Percentiles rank a stretch among this genome's conserved stretches.
Conservation (phyloP, 2,329 filamentous ascomycete species). For the Fusarium tjaetaba region DNA sequence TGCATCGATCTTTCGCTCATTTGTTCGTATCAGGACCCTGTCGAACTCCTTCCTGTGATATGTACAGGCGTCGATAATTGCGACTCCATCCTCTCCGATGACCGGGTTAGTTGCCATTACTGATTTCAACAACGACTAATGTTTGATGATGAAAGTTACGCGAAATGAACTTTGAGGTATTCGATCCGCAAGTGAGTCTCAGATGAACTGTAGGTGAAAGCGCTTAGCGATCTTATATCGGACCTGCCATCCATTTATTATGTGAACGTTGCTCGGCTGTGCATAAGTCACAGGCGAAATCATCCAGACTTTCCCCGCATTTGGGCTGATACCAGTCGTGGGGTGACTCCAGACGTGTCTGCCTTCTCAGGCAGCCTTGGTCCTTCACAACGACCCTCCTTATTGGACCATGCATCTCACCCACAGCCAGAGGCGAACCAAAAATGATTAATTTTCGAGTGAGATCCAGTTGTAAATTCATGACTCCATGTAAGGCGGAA, state of each 20-base stretch:
- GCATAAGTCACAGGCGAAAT: background rate
- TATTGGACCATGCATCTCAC: background rate
- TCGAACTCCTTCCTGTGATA: slow-evolving; percentile 21
- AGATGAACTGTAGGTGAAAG: background rate
- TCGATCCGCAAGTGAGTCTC: no score
- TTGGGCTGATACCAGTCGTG: background rate
- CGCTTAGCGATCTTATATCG: background rate
- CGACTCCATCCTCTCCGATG: background rate
- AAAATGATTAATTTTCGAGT: background rate
- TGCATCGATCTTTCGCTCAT: slow-evolving; percentile 4
- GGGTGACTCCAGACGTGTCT: background rate
- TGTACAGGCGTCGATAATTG: background rate
- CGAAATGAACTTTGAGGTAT: background rate
- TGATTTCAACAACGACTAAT: no score
- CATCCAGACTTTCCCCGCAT: background rate
- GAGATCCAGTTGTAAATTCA: background rate
- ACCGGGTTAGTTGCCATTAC: background rate
- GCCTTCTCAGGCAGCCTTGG: background rate
- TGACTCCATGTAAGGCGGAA: background rate
- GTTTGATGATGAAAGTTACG: background rate
- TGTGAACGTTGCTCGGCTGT: background rate
- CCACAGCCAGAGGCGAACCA: no score
- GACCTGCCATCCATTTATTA: no score
- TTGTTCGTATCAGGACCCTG: background rate
- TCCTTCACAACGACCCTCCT: background rate